A percentile compares a stretch with the other conserved stretches of the same genome.
Conservation (phyloP, 1,284 basidiomycete genomes). For the Filobasidium uniguttulatum region DNA sequence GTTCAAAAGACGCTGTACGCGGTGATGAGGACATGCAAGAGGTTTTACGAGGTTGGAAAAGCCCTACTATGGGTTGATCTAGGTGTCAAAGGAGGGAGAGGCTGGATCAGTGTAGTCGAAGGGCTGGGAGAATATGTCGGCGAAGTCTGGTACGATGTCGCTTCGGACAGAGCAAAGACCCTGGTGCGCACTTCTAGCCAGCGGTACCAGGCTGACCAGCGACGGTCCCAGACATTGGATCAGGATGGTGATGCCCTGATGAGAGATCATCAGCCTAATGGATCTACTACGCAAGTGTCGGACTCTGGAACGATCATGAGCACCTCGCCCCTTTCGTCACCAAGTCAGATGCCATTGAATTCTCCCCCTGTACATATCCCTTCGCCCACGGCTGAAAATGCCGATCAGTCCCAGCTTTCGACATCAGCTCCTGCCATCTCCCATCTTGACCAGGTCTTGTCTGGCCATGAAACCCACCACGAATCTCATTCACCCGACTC, state of each 20-base stretch:
- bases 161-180: background rate
- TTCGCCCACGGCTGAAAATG: background rate
- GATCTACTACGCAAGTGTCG: too few relatives aligned
- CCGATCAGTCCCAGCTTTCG: background rate
- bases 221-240: too few relatives aligned
- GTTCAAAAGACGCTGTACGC: background rate
- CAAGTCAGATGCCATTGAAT: too few relatives aligned
- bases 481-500: background rate
- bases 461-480: background rate
- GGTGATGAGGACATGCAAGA: slow-evolving; percentile 3
- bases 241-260: too few relatives aligned
- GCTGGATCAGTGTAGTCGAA: slow-evolving; percentile 37
- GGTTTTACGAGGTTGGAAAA: slow-evolving; percentile 24
- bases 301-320: too few relatives aligned
- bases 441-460: background rate
- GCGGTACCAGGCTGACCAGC: background rate
- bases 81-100: slow-evolving; percentile 29
- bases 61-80: slow-evolving; percentile 37
- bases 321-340: too few relatives aligned
- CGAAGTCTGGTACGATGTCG: slow-evolving; percentile 15
- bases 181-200: background rate
- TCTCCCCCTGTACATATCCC: too few relatives aligned
- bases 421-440: slow-evolving; percentile 1
- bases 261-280: too few relatives aligned
- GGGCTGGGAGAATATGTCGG: slow-evolving; percentile 33